A percentile compares a stretch with the other conserved stretches of the same genome.
Conservation (phyloP, 1,284 basidiomycete genomes). For the Amylostereum chailletii region DNA sequence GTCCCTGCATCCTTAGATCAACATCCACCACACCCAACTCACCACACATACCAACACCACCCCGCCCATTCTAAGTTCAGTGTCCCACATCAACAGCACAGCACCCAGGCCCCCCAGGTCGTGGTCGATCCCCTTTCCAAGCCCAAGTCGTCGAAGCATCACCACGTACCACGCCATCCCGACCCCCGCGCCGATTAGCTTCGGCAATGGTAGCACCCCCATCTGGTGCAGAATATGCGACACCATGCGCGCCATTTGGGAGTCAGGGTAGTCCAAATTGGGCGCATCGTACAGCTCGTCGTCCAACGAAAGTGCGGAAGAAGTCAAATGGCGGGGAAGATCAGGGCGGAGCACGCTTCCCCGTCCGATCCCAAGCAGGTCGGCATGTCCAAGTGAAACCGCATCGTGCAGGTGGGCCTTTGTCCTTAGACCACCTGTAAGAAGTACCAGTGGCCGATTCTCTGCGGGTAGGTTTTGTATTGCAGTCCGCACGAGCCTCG, state of each 20-base stretch:
- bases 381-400: constrained; percentile 44
- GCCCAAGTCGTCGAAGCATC: constrained; percentile 40
- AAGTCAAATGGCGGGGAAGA: constrained; percentile 25
- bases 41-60: background rate
- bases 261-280: constrained; percentile 5
- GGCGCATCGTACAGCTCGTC: constrained; percentile 3
- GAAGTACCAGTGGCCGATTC: constrained; percentile 47
- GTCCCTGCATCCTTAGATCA: too few species aligned
- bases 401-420: constrained; percentile 50
- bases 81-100: constrained; percentile 32
- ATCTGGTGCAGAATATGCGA: constrained; percentile 2
- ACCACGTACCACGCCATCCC: constrained; percentile 54
- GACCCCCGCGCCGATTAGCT: constrained; percentile 47
- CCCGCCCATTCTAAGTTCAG: constrained; percentile 2
- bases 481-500: constrained; percentile 29
- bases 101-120: constrained; percentile 27
- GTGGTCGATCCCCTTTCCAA: constrained; percentile 19
- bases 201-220: constrained; percentile 30
- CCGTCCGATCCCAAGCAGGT: constrained; percentile 76
- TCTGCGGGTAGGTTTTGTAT: constrained; percentile 32
- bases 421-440: constrained; percentile 76
- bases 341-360: constrained; percentile 56
- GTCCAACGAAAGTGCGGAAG: constrained; percentile 1
- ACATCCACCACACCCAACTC: background rate
- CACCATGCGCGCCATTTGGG: background rate